Percentiles rank a stretch among this genome's conserved stretches.
Conservation (phyloP, 441 rosid genomes). For the Hura crepitans region DNA sequence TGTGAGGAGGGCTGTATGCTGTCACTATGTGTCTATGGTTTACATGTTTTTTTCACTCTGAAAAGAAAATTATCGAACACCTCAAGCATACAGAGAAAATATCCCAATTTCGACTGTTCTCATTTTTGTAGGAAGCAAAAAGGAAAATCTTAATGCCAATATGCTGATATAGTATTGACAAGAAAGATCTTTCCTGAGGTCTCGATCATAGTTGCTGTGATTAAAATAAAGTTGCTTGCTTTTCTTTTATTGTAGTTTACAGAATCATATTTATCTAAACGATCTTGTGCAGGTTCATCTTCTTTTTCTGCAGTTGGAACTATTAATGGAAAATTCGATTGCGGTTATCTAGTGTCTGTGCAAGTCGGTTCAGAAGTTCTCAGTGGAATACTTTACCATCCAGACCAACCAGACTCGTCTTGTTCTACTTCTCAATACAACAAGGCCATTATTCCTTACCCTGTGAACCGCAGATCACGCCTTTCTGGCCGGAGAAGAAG, state of each 20-base stretch:
- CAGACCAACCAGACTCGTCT: constrained; percentile 37
- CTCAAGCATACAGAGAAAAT: background rate
- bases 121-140: too few species aligned
- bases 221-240: background rate
- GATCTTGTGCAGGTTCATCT: constrained; percentile 47
- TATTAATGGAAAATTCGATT: constrained; percentile 88
- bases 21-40: background rate
- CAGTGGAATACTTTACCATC: constrained; percentile 76
- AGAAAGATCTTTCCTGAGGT: background rate
- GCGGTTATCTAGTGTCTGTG: constrained; percentile 83
- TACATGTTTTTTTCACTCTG: background rate
- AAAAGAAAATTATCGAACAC: background rate
- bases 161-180: background rate
- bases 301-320: constrained; percentile 58
- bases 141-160: too few species aligned
- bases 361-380: constrained; percentile 72
- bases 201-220: background rate
- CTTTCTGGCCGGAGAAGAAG: constrained; percentile 42
- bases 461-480: constrained; percentile 12
- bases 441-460: constrained; percentile 38
- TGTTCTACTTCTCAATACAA: constrained; percentile 19
- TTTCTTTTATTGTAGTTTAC: background rate
- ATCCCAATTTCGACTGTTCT: too few species aligned
- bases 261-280: background rate
- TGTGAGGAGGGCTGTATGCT: background rate